A percentile compares a stretch with the other conserved stretches of the same genome.
Conservation (phyloP, 2,329 filamentous ascomycete species). For the Fonsecaea erecta region DNA sequence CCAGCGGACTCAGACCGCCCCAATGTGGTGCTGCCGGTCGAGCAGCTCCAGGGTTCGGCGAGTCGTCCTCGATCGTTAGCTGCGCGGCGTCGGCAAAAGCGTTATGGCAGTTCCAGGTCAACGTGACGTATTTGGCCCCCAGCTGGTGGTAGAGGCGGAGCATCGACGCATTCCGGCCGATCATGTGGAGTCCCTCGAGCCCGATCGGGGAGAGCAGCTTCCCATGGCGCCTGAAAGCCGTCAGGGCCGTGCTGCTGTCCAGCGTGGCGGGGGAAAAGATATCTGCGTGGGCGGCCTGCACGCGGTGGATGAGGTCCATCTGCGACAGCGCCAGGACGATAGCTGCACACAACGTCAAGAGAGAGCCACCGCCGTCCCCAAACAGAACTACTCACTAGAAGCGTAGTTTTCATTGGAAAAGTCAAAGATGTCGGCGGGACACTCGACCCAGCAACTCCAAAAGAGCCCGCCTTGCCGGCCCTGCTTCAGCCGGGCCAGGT, state of each 20-base stretch:
- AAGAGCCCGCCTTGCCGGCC: slow-evolving; percentile 76
- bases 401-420: slow-evolving; percentile 37
- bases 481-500: slow-evolving; percentile 72
- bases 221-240: slow-evolving; percentile 62
- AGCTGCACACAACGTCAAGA: slow-evolving; percentile 45
- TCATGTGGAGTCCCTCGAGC: slow-evolving; percentile 89
- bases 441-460: slow-evolving; percentile 84
- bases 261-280: slow-evolving; percentile 65
- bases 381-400: slow-evolving; percentile 13
- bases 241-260: slow-evolving; percentile 65
- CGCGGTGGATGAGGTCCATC: slow-evolving; percentile 71
- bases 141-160: slow-evolving; percentile 75
- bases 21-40: slow-evolving; percentile 45
- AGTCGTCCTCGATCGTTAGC: slow-evolving; percentile 48
- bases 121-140: slow-evolving; percentile 84
- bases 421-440: slow-evolving; percentile 65
- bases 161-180: slow-evolving; percentile 75
- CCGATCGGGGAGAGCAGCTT: slow-evolving; percentile 76
- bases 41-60: slow-evolving; percentile 30
- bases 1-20: slow-evolving; percentile 72
- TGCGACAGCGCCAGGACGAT: slow-evolving; percentile 72
- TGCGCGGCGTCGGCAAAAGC: slow-evolving; percentile 82
- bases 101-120: slow-evolving; percentile 96
- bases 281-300: slow-evolving; percentile 66
- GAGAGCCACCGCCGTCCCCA: background rate